A percentile compares a stretch with the other conserved stretches of the same genome.
Evolutionary conservation across 1,284 basidiomycete species (phyloP).

Genomic region (Coniferiporia weirii): DNA sequence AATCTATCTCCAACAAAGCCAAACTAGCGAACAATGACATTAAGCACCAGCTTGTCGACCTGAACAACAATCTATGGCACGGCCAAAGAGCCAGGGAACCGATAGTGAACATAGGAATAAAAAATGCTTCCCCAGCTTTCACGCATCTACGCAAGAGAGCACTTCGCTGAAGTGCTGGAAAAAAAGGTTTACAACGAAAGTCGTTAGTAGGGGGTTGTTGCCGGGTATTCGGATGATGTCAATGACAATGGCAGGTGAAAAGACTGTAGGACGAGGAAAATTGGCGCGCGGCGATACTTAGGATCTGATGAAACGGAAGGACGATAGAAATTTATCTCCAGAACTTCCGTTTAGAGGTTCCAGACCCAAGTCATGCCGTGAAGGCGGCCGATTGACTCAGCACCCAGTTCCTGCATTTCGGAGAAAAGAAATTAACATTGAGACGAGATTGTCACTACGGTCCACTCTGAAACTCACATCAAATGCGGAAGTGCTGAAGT

Average conservation of each 20-base stretch:
- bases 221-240: not conserved
- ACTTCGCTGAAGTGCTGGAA: constrained; percentile 10
- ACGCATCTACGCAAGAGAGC: constrained; percentile 12
- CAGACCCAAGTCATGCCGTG: constrained; percentile 18
- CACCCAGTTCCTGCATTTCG: constrained; percentile 26
- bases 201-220: not conserved
- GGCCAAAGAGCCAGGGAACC: not conserved
- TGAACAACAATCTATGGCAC: not conserved
- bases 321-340: not conserved
- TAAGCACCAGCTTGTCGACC: not conserved
- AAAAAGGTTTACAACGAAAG: not conserved
- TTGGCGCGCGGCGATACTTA: no score
- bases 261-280: not conserved
- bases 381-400: constrained; percentile 25
- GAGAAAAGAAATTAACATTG: not conserved
- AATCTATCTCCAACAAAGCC: not conserved
- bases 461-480: constrained; percentile 9
- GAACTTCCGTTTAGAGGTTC: not conserved
- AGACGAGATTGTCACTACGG: no score
- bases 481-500: constrained; percentile 38
- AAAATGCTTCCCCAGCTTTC: constrained; percentile 12
- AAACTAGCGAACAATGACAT: not conserved
- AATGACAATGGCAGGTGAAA: not conserved
- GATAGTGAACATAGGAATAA: not conserved
- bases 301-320: no score